Base-by-base conservation (phyloP, 257 asterid genomes). In the Cinchona pubescens region DNA sequence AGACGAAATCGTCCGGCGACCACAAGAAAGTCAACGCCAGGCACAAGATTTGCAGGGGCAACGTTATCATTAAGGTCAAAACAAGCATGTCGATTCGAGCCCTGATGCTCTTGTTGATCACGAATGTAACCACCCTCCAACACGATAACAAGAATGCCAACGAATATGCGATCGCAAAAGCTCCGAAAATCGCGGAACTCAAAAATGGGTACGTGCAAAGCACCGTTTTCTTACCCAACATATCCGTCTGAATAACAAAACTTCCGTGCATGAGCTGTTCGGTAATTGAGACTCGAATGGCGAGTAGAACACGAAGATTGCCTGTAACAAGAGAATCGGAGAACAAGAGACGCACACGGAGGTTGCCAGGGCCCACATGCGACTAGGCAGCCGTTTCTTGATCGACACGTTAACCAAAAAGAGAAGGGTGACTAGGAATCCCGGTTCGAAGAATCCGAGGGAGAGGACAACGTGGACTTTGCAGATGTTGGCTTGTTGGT, bases 131-230 rank as follows among this genome's bases (percentile, higher is more conserved):
- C 48, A 88, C 93, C 14, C 87, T 77, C 91, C 96, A 90, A 51
- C 91, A 91, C 35, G 97, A 88, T 3, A 89, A 10, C 78, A 89
- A 21, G 74, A 92, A 91, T 0, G 82, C 88, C 48, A 88, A 63
- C 0, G 87, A 85, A 59, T 89, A 92, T 3, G 70, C 86, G 1
- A 79, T 78, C 45, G 86, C 78, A 72, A 92, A 92, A 21, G 73
- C 89, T 8, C 83, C 85, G 46, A 92, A 90, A 3, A 86, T 58
- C 0, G 87, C 53, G 75, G 90, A 77, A 75, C 93, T 91, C 72
- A 89, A 81, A 58, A 91, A 79, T 0, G 98, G 98, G 78, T 87
- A 92, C 1, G 86, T 84, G 83, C 98, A 92, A 4, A 92, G 82
- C 13, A 84, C 83, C 19, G 70, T 73, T 34, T 63, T 71, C 35